phyloP scores from a whole-genome alignment of 306 rosid species.

The Cajanus cajan region DNA sequence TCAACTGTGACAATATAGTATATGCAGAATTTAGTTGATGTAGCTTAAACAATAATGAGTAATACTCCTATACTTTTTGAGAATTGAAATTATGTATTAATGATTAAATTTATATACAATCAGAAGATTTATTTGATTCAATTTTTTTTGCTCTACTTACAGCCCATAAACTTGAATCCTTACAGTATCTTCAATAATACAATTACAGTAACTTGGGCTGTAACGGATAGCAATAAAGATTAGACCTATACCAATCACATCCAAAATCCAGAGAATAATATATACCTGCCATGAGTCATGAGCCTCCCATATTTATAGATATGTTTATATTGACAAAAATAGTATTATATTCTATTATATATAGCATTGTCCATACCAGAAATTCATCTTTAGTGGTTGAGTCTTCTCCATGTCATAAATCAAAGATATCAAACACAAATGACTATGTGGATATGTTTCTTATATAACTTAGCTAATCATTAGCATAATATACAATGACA shows the following conservation, averaged over 20 bases:
- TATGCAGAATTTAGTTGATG: not conserved
- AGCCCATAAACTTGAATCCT: no score
- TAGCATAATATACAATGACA: not conserved
- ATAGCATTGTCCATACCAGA: not conserved
- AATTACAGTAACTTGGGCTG: no score
- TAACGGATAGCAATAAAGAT: no score
- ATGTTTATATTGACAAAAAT: not conserved
- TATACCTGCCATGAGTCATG: not conserved
- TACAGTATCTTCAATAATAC: not conserved
- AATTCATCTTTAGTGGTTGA: not conserved
- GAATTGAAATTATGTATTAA: not conserved
- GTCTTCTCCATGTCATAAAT: not conserved
- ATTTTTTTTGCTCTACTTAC: not conserved
- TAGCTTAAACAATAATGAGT: not conserved
- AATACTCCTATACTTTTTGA: not conserved
- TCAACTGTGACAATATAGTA: no score
- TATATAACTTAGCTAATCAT: constrained; percentile 5
- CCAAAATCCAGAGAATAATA: not conserved
- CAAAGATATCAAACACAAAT: constrained; percentile 3
- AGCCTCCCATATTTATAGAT: not conserved
- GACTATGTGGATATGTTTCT: constrained; percentile 3
- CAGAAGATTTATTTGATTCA: not conserved
- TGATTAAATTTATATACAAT: not conserved
- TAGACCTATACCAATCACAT: not conserved
- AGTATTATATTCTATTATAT: not conserved